Percentiles rank a stretch among this genome's conserved stretches.
Evolutionary conservation across 2,329 filamentous ascomycete genomes (phyloP).

Genomic region (Teratosphaeriaceae sp.): DNA sequence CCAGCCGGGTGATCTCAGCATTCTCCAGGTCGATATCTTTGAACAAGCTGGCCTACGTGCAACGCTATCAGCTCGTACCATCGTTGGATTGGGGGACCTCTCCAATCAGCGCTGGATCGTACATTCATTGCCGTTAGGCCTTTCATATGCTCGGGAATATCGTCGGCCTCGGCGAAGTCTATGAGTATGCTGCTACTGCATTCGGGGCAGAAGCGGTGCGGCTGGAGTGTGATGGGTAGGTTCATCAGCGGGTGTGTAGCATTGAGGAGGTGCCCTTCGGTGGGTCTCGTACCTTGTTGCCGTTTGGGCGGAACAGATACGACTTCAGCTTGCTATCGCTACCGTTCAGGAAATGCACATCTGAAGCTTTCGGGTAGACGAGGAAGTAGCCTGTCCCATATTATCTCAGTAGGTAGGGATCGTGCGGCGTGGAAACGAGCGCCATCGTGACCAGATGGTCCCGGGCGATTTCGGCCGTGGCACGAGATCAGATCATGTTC

Average conservation of each 20-base stretch:
- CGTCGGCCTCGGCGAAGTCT: conserved; percentile 13
- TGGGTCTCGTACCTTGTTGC: conserved; percentile 17
- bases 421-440: no score
- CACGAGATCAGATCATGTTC: no score
- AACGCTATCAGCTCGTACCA: not conserved
- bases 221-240: no score
- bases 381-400: conserved; percentile 15
- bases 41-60: conserved; percentile 14
- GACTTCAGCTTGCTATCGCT: conserved; percentile 12
- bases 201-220: conserved; percentile 20
- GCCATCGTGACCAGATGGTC: no score
- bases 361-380: conserved; percentile 13
- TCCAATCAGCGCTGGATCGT: not conserved
- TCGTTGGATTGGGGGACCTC: not conserved
- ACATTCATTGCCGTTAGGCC: conserved; percentile 15
- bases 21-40: conserved; percentile 14
- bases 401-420: not conserved
- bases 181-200: conserved; percentile 21
- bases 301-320: conserved; percentile 17
- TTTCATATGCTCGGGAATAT: conserved; percentile 6
- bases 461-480: no score
- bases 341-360: conserved; percentile 15
- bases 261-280: no score
- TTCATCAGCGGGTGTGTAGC: no score
- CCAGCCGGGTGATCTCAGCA: conserved; percentile 6